A percentile compares a stretch with the other conserved stretches of the same genome.
Conservation (phyloP, 176 grass and related monocot genomes). For the Echinochloa phyllopogon region DNA sequence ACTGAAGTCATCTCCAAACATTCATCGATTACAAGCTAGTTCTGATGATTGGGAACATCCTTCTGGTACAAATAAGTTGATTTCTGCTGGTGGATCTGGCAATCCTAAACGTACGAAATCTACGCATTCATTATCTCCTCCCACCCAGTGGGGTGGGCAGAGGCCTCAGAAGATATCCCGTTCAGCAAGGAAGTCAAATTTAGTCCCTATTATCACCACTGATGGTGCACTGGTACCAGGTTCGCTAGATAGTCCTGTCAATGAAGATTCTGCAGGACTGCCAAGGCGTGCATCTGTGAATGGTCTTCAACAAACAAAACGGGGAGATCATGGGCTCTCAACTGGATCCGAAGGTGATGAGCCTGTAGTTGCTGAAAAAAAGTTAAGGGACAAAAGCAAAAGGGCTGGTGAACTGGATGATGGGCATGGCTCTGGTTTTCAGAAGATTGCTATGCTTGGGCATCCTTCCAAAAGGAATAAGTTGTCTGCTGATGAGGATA, state of each 20-base stretch:
- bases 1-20: slow-evolving; percentile 71
- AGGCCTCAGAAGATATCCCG: slow-evolving; percentile 94
- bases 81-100: slow-evolving; percentile 62
- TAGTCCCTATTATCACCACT: slow-evolving; percentile 59
- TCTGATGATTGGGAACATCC: slow-evolving; percentile 75
- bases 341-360: slow-evolving; percentile 68
- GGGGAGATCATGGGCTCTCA: slow-evolving; percentile 61
- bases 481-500: slow-evolving; percentile 66
- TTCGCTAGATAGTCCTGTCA: slow-evolving; percentile 55
- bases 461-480: slow-evolving; percentile 85
- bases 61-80: slow-evolving; percentile 67
- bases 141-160: slow-evolving; percentile 81
- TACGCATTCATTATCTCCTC: slow-evolving; percentile 72
- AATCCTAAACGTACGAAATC: slow-evolving; percentile 72
- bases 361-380: slow-evolving; percentile 71
- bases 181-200: slow-evolving; percentile 85
- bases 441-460: slow-evolving; percentile 72
- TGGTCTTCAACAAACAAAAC: slow-evolving; percentile 54
- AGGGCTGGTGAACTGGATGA: slow-evolving; percentile 70
- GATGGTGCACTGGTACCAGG: slow-evolving; percentile 55
- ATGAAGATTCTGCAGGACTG: slow-evolving; percentile 50
- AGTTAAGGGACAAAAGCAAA: slow-evolving; percentile 74
- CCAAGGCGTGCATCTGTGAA: slow-evolving; percentile 56
- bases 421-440: slow-evolving; percentile 59
- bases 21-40: slow-evolving; percentile 58